These are phyloP conservation scores for Mercurialis annua DNA, from an alignment of 345 rosid species.

Conservation along the genomic window DNA sequence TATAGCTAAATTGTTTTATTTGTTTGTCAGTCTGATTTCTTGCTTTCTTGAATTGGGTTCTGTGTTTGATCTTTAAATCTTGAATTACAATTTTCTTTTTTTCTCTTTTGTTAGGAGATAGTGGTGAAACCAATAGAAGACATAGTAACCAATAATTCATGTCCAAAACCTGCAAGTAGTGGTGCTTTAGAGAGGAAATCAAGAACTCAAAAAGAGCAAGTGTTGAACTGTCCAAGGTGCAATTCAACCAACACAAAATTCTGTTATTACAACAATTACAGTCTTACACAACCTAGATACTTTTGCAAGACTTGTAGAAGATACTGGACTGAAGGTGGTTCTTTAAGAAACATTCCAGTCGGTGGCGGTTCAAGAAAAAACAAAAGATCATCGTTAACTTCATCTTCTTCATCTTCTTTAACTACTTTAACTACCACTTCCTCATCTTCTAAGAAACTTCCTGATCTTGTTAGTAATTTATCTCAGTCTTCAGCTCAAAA, in stretches of 20 bases:
- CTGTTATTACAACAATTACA: conserved; percentile 98
- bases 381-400: conserved; percentile 63
- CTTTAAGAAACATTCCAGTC: conserved; percentile 90
- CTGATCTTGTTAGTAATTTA: conserved; percentile 48
- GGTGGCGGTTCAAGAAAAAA: conserved; percentile 99
- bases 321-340: conserved; percentile 99
- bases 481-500: conserved; percentile 36
- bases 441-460: conserved; percentile 51
- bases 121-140: conserved; percentile 90
- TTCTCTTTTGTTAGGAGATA: conserved; percentile 49
- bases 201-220: conserved; percentile 78
- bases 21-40: conserved; percentile 14
- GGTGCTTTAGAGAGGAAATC: conserved; percentile 50
- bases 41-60: not conserved
- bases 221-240: conserved; percentile 94
- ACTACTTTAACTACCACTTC: conserved; percentile 25
- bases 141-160: conserved; percentile 64
- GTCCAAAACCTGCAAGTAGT: conserved; percentile 34
- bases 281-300: conserved; percentile 95
- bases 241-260: conserved; percentile 93
- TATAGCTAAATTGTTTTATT: conserved; percentile 30
- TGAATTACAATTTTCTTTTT: conserved; percentile 20
- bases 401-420: conserved; percentile 39
- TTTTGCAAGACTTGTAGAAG: conserved; percentile 96
- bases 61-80: conserved; percentile 12